These are phyloP conservation scores for Phoma sp. DNA, from an alignment of 2,329 filamentous ascomycete species.

Conservation along the genomic window DNA sequence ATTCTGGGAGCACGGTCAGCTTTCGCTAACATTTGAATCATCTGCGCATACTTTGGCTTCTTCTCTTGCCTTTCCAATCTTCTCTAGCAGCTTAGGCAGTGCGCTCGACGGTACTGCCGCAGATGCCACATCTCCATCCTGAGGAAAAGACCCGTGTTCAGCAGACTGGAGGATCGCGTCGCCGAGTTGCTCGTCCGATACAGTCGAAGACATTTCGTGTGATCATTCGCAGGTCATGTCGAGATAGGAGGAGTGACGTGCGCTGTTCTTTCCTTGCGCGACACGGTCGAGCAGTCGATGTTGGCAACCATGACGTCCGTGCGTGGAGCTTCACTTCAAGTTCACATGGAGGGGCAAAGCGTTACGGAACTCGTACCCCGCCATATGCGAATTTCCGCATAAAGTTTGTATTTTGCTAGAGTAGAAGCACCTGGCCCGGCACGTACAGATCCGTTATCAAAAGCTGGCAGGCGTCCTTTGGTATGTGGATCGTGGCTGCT, in stretches of 20 bases:
- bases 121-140: constrained; percentile 62
- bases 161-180: constrained; percentile 71
- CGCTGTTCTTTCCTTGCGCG: constrained; percentile 10
- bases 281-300: constrained; percentile 12
- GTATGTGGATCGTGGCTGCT: neutral
- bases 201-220: constrained; percentile 36
- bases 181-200: constrained; percentile 54
- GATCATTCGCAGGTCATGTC: constrained; percentile 25
- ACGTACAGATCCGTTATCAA: neutral
- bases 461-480: neutral
- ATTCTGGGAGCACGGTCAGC: constrained; percentile 52
- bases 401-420: neutral
- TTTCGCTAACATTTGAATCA: neutral
- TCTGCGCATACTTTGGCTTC: constrained; percentile 57
- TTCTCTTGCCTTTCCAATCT: constrained; percentile 59
- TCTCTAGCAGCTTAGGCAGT: constrained; percentile 58
- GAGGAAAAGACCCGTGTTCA: constrained; percentile 61
- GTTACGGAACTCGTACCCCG: constrained; percentile 8
- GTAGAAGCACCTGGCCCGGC: constrained; percentile 4
- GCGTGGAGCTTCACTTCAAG: constrained; percentile 15
- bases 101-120: constrained; percentile 57
- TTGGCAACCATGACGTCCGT: constrained; percentile 18
- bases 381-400: neutral
- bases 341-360: constrained; percentile 14
- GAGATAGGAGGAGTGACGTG: constrained; percentile 5